Base-by-base conservation (phyloP, 1,284 basidiomycete species). In the Coniferiporia sulphurascens region DNA sequence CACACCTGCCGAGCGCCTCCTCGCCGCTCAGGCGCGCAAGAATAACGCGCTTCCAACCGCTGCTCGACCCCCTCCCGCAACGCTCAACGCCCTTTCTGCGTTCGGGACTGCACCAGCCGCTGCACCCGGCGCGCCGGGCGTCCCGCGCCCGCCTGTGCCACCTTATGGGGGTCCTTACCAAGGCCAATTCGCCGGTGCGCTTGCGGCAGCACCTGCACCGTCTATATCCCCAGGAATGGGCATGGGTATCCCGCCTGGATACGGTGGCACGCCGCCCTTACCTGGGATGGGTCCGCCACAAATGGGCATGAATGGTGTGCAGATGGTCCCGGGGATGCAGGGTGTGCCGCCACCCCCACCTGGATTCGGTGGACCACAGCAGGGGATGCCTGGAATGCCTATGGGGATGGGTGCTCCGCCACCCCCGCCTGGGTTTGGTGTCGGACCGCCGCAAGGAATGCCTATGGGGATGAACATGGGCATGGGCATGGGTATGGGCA, bases 21-120 rank as follows among this genome's bases (percentile, higher is more conserved):
- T 99, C 64, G 95, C 96, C 1, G 87, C 93, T 1, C 95, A 98
- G 73, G 96, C 97, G 44, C 85, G 94, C 67, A 96, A 96, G 74
- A 95, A 96, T 73, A 94, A 94, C 64, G 91, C 91, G 1, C 77
- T 94, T 1, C 92, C 93, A 2, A 82, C 84, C 54, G 78, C 79
- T 41, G 81, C 86, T 10, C 83, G 89, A 0, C 89, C 82, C 13
- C 78, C 84, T 1, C 84, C 88, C 4, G 80, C 87, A 4, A 85
- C 85, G 8, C 84, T 85, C 41, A 82, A 86, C 66, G 78, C 80
- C 3, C 88, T 90, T 67, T 87, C 86, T 60, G 75, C 78, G 55
- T 63, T 59, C 17, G 62, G 56, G 1, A 62, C 63, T 50, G 41
- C 19, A 69, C 52, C 66, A 65, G 41, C 64, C 62, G 32, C 22